phyloP scores from a whole-genome alignment of 2,329 filamentous ascomycete genomes.

The Emmonsiellopsis sp. region DNA sequence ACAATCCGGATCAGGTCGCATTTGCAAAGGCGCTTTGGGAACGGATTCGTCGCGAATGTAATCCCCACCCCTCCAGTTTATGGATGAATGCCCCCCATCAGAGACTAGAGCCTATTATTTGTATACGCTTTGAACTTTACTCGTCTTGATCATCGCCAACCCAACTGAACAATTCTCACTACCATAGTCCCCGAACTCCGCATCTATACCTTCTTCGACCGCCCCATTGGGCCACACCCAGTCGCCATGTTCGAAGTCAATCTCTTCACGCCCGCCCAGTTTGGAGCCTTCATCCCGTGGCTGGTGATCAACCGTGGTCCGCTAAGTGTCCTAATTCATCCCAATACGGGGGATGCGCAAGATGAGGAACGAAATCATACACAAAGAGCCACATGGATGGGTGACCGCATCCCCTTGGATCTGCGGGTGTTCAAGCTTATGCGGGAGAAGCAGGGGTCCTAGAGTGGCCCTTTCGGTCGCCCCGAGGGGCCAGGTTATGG shows the following conservation, averaged over 20 bases:
- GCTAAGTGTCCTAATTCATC: slow-evolving; percentile 69
- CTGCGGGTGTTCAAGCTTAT: slow-evolving; percentile 26
- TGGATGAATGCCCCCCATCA: no score
- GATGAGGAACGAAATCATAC: slow-evolving; percentile 43
- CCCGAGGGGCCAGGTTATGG: no score
- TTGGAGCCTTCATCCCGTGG: slow-evolving; percentile 83
- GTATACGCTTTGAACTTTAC: no score
- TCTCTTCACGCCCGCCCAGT: slow-evolving; percentile 73
- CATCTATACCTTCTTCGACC: slow-evolving; percentile 69
- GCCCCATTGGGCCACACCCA: slow-evolving; percentile 71
- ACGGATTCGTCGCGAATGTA: slow-evolving; percentile 71
- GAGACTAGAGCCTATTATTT: no score
- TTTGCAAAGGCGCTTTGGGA: slow-evolving; percentile 68
- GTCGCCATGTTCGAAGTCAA: slow-evolving; percentile 91
- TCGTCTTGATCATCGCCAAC: no score
- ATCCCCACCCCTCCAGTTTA: slow-evolving; percentile 5
- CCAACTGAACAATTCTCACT: not conserved
- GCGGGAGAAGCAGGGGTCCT: slow-evolving; percentile 13
- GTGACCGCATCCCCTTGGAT: slow-evolving; percentile 37
- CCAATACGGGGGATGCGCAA: slow-evolving; percentile 54
- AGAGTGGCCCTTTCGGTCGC: no score
- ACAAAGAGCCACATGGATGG: slow-evolving; percentile 36
- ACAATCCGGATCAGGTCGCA: slow-evolving; percentile 50
- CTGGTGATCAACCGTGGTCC: slow-evolving; percentile 72
- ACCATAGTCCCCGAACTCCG: slow-evolving; percentile 65